Base-by-base conservation (phyloP, 2,329 filamentous ascomycete species). In the Verticillium isaacii region DNA sequence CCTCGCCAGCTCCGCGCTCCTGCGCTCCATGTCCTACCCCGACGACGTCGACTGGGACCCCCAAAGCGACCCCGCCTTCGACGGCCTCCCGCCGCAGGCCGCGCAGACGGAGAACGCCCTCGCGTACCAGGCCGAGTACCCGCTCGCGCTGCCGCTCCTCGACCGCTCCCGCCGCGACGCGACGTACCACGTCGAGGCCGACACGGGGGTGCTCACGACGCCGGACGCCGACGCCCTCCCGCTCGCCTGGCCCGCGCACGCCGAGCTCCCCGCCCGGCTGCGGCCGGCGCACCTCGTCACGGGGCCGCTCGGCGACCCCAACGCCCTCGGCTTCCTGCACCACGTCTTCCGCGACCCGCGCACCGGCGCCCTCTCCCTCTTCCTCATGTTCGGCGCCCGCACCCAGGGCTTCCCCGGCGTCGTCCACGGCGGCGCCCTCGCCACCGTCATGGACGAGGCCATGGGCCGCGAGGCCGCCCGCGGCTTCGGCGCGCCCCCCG, bases 381-480 rank as follows among this genome's bases (percentile, higher is more conserved):
- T 77, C 25, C 69, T 74, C 56, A 64, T 70, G 1, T 67, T 77
- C 23, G 74, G 74, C 2, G 65, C 71, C 2, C 73, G 72, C 2
- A 67, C 77, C 9, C 70, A 67, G 2, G 74, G 77, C 1, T 73
- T 70, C 55, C 66, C 70, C 1, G 65, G 66, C 14, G 60, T 77
- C 17, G 64, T 77, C 7, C 77, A 78, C 62, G 75, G 75, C 8
- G 76, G 77, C 19, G 67, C 78, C 62, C 66, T 71, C 15, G 70
- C 72, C 55, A 68, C 76, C 15, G 62, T 78, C 61, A 64, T 75
- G 54, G 77, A 78, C 58, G 77, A 78, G 70, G 67, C 71, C 23
- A 74, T 76, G 69, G 73, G 74, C 12, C 62, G 64, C 39, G 56
- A 64, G 39, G 64, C 64, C 19, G 59, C 59, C 15, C 57, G 56